phyloP scores from a whole-genome alignment of 352 stramenopile species.

The Thalassiosira exigua region DNA sequence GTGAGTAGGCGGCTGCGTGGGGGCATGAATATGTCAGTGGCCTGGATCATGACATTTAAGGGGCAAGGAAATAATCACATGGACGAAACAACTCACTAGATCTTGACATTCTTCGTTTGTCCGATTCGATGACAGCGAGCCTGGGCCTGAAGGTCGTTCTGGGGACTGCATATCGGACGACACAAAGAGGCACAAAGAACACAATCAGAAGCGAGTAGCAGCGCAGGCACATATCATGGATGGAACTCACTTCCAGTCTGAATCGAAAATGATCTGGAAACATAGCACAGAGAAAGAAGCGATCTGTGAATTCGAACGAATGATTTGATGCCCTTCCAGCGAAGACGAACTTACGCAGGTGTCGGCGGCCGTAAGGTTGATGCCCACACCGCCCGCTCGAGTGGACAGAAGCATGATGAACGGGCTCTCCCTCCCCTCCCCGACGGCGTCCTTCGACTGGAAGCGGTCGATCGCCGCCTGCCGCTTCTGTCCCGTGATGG shows the following conservation, averaged over 20 bases:
- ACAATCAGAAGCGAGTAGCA: slow-evolving; percentile 84
- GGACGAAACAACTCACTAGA: slow-evolving; percentile 26
- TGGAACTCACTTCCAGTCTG: slow-evolving; percentile 84
- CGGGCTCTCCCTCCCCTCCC: slow-evolving; percentile 73
- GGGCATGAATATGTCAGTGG: slow-evolving; percentile 88
- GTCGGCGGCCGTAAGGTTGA: slow-evolving; percentile 98
- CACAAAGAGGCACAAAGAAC: neutral
- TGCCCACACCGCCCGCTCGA: slow-evolving; percentile 93
- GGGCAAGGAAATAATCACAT: neutral
- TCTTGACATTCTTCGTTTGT: slow-evolving; percentile 91
- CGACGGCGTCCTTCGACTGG: slow-evolving; percentile 89
- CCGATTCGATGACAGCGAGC: slow-evolving; percentile 97
- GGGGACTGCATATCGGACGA: slow-evolving; percentile 98
- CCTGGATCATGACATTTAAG: neutral
- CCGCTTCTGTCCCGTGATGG: slow-evolving; percentile 95
- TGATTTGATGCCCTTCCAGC: too few species aligned
- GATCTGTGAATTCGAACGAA: slow-evolving; percentile 1
- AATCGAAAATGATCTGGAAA: slow-evolving; percentile 74
- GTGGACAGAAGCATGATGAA: slow-evolving; percentile 98
- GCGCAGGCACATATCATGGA: neutral
- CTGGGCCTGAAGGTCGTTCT: slow-evolving; percentile 89
- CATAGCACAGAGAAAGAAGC: neutral
- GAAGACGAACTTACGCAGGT: slow-evolving; percentile 99
- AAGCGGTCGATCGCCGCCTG: slow-evolving; percentile 97
- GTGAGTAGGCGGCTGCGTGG: slow-evolving; percentile 90